Conservation (phyloP, 2,329 filamentous ascomycete species). For the Fusarium drepaniforme region DNA sequence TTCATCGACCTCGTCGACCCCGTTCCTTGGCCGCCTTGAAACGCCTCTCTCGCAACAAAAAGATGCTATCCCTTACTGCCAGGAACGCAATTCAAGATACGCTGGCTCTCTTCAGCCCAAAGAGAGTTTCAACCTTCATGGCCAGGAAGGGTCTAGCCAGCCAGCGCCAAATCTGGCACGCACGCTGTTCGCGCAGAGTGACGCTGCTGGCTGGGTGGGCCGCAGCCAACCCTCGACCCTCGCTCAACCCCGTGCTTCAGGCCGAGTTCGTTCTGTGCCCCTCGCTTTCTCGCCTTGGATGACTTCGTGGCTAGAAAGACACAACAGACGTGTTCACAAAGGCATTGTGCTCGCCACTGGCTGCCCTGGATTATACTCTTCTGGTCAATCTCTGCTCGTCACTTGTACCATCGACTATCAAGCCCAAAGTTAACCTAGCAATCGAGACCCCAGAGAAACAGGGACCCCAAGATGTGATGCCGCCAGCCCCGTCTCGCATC, state of each 20-base stretch:
- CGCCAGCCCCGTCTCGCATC: conserved; percentile 30
- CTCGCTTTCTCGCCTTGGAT: conserved; percentile 13
- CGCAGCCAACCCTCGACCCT: conserved; percentile 38
- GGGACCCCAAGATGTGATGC: conserved; percentile 28
- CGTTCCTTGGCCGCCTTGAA: background rate
- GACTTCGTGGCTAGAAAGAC: background rate
- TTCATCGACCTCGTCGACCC: background rate
- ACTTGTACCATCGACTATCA: background rate
- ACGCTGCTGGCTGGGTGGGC: conserved; percentile 30
- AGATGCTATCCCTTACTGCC: conserved; percentile 18
- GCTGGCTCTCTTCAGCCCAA: conserved; percentile 23
- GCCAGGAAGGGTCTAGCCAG: conserved; percentile 23
- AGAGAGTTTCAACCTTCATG: conserved; percentile 34
- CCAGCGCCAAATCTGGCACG: conserved; percentile 29
- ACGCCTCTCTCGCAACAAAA: background rate
- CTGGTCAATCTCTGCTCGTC: background rate
- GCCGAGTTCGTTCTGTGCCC: conserved; percentile 15
- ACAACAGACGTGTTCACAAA: background rate
- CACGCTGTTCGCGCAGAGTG: conserved; percentile 33
- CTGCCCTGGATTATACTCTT: background rate
- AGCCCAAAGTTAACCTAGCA: conserved; percentile 12
- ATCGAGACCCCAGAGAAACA: conserved; percentile 28
- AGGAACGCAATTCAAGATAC: conserved; percentile 27
- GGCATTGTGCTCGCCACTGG: background rate
- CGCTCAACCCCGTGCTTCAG: conserved; percentile 39